Conservation (phyloP, 2,329 filamentous ascomycete species). For the Verticillium nonalfalfae region DNA sequence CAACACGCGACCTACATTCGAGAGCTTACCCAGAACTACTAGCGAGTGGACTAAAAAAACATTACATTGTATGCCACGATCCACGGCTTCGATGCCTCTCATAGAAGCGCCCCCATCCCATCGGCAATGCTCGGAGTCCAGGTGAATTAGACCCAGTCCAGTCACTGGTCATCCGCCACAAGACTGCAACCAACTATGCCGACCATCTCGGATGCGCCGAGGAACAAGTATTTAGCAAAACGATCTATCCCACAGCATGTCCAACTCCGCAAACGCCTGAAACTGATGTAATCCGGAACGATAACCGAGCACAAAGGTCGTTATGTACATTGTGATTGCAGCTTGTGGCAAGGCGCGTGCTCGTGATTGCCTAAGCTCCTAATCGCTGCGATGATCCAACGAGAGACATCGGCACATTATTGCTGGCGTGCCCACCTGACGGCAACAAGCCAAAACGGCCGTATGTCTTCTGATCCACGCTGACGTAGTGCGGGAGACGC, state of each 20-base stretch:
- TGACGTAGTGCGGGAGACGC: constrained; percentile 84
- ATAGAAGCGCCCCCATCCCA: no score
- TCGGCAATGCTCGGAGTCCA: no score
- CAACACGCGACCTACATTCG: no score
- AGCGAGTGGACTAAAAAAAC: no score
- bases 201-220: no score
- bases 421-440: constrained; percentile 34
- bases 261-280: not conserved
- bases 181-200: no score
- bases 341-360: not conserved
- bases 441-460: constrained; percentile 88
- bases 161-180: no score
- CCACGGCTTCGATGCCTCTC: no score
- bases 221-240: no score
- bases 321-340: not conserved
- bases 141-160: no score
- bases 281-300: not conserved
- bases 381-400: constrained; percentile 61
- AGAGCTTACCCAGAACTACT: no score
- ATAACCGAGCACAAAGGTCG: not conserved
- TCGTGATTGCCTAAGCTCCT: constrained; percentile 46
- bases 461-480: constrained; percentile 92
- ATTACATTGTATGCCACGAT: no score
- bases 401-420: constrained; percentile 49
- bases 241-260: not conserved